Percentiles rank a stretch among this genome's conserved stretches.
These are phyloP conservation scores for Tetrapisispora arboricola DNA, from an alignment of 805 yeast genomes.

Conservation along the genomic window DNA sequence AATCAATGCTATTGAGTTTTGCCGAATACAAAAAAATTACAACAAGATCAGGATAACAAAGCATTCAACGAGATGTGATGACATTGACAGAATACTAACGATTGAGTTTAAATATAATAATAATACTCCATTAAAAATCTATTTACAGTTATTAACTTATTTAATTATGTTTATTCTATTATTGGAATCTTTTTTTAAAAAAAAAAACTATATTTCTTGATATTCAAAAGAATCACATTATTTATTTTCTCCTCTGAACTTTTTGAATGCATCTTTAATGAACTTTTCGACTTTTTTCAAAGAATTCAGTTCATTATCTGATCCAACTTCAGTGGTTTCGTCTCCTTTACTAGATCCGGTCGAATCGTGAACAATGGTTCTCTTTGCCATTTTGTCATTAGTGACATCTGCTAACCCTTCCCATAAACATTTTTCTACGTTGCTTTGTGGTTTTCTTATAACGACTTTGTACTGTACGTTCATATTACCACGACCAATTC, in stretches of 20 bases:
- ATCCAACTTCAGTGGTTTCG: slow-evolving; percentile 8
- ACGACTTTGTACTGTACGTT: slow-evolving; percentile 63
- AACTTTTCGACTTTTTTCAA: slow-evolving; percentile 48
- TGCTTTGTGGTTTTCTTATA: slow-evolving; percentile 63
- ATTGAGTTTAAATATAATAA: no score
- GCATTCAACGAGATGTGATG: no score
- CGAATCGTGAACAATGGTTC: slow-evolving; percentile 30
- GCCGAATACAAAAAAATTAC: background rate
- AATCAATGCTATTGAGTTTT: background rate
- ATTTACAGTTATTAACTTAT: background rate
- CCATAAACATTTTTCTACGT: slow-evolving; percentile 77
- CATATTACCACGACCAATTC: slow-evolving; percentile 63
- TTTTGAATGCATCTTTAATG: slow-evolving; percentile 48
- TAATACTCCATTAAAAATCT: background rate
- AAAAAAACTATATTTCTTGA: no score
- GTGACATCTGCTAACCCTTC: slow-evolving; percentile 92
- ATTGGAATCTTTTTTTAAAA: background rate
- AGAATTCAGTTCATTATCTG: slow-evolving; percentile 23
- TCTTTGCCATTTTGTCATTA: slow-evolving; percentile 67
- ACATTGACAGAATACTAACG: no score
- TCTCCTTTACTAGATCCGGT: background rate
- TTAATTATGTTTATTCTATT: background rate
- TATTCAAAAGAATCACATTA: background rate
- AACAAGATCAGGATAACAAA: no score
- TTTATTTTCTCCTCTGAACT: slow-evolving; percentile 29